Evolutionary conservation across 108 stramenopile genomes (phyloP).

Genomic region (Pseudonitzschia multiseries): DNA sequence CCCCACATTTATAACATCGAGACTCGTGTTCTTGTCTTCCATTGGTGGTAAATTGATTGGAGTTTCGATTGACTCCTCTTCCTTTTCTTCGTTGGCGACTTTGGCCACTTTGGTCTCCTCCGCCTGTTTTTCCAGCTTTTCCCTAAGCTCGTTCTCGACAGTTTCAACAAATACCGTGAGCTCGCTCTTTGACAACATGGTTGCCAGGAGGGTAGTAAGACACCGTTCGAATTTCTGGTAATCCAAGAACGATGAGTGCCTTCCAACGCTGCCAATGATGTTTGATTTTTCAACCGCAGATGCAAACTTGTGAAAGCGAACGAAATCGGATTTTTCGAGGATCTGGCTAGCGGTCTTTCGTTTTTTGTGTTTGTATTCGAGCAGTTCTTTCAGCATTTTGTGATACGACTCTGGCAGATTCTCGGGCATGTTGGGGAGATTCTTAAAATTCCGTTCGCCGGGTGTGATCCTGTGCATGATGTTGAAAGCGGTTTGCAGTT

Average conservation of each 20-base stretch:
- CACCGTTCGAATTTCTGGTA: slow-evolving; percentile 72
- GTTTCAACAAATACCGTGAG: slow-evolving; percentile 34
- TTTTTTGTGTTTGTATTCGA: slow-evolving; percentile 61
- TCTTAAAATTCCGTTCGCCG: slow-evolving; percentile 40
- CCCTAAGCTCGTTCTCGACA: slow-evolving; percentile 22
- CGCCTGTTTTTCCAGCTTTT: slow-evolving; percentile 15
- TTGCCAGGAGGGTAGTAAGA: slow-evolving; percentile 69
- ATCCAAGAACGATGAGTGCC: slow-evolving; percentile 58
- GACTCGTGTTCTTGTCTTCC: slow-evolving; percentile 14
- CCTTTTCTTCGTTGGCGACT: neutral
- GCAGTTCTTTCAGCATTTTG: slow-evolving; percentile 62
- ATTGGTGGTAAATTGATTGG: slow-evolving; percentile 7
- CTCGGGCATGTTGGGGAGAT: slow-evolving; percentile 70
- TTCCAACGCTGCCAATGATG: slow-evolving; percentile 51
- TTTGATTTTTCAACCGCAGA: slow-evolving; percentile 43
- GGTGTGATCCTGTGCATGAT: slow-evolving; percentile 52
- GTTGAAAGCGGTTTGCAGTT: slow-evolving; percentile 72
- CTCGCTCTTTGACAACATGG: slow-evolving; percentile 47
- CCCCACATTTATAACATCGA: slow-evolving; percentile 37
- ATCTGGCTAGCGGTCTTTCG: slow-evolving; percentile 61
- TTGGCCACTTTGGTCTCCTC: neutral
- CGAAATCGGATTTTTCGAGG: slow-evolving; percentile 59
- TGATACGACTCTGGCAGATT: slow-evolving; percentile 75
- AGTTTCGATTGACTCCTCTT: neutral
- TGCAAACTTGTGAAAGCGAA: slow-evolving; percentile 60